These are phyloP conservation scores for Malania oleifera DNA, from an alignment of 164 flowering plant species.

Conservation along the genomic window DNA sequence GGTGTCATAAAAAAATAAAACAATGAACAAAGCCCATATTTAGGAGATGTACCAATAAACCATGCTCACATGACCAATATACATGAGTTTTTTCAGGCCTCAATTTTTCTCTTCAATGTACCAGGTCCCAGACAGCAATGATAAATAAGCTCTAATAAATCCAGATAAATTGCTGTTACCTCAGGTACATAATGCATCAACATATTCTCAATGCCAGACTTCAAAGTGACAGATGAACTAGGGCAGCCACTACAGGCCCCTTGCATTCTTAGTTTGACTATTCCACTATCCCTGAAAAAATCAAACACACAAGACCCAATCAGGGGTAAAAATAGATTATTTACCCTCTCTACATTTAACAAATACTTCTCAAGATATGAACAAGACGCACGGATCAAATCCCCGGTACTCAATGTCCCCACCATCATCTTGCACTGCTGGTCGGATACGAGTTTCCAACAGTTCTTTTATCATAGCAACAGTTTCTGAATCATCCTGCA, in stretches of 20 bases:
- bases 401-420: conserved; percentile 90
- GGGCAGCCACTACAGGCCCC: conserved; percentile 99
- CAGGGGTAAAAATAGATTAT: background rate
- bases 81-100: too few relatives aligned
- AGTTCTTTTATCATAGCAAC: conserved; percentile 98
- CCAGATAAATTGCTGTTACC: conserved; percentile 33
- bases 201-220: conserved; percentile 98
- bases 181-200: conserved; percentile 96
- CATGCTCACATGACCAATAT: too few relatives aligned
- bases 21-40: too few relatives aligned
- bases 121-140: too few relatives aligned
- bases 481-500: conserved; percentile 91
- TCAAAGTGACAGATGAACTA: conserved; percentile 94
- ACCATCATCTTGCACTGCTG: conserved; percentile 98
- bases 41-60: too few relatives aligned
- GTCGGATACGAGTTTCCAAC: conserved; percentile 88
- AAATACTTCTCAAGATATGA: background rate
- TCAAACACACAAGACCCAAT: background rate
- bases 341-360: conserved; percentile 2
- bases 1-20: too few relatives aligned
- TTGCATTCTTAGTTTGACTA: conserved; percentile 86
- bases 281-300: conserved; percentile 70
- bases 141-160: background rate
- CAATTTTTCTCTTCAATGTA: too few relatives aligned
- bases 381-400: conserved; percentile 61